Evolutionary conservation across 495 filamentous ascomycete genomes (phyloP).

Genomic region (Trichoderma gamsii): DNA sequence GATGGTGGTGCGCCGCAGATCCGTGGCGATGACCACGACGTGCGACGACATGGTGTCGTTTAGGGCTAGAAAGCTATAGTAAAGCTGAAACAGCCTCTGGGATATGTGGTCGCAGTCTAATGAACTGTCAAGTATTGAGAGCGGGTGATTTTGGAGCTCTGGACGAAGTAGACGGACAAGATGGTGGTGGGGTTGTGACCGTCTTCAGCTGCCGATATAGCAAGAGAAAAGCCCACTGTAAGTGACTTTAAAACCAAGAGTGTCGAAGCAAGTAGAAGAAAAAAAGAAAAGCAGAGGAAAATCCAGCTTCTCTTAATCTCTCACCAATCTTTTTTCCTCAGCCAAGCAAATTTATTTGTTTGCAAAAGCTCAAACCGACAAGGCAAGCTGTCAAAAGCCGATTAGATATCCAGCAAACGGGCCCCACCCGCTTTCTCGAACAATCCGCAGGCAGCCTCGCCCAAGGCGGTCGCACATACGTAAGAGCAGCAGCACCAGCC

Average conservation of each 20-base stretch:
- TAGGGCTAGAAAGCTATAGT: background rate
- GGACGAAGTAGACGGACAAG: background rate
- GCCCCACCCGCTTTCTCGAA: constrained; percentile 12
- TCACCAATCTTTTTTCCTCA: background rate
- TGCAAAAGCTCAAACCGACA: background rate
- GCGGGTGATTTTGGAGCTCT: background rate
- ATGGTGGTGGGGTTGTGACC: background rate
- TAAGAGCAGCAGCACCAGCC: constrained; percentile 8
- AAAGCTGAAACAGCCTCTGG: background rate
- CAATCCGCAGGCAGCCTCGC: constrained; percentile 14
- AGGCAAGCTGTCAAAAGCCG: background rate
- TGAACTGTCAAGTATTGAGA: background rate
- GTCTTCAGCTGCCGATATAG: background rate
- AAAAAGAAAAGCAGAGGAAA: background rate
- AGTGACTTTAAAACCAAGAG: background rate
- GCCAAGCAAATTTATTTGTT: background rate
- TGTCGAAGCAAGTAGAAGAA: background rate
- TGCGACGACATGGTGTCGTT: constrained; percentile 67
- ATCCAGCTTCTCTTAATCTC: background rate
- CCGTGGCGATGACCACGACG: constrained; percentile 78
- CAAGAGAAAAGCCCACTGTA: too few species aligned
- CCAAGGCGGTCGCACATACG: background rate
- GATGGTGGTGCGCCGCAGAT: constrained; percentile 65
- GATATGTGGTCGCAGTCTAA: background rate
- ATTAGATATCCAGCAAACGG: background rate